These are phyloP conservation scores for Aspergillus arachidicola DNA, from an alignment of 2,329 filamentous ascomycete genomes.

Conservation along the genomic window DNA sequence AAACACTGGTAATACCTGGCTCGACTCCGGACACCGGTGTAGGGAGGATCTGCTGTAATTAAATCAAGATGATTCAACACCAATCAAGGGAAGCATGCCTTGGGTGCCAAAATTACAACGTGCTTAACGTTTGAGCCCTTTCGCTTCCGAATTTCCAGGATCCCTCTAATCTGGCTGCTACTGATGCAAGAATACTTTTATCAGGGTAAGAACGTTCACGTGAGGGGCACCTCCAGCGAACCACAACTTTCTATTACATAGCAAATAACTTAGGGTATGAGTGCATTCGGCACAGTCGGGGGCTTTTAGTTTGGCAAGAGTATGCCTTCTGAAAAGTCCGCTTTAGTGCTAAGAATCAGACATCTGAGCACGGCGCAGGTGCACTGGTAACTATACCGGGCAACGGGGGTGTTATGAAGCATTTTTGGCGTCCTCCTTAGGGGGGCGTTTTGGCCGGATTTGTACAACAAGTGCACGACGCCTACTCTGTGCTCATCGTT, in stretches of 20 bases:
- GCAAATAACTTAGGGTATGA: background rate
- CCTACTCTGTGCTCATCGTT: background rate
- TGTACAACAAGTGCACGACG: background rate
- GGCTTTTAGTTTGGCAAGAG: no score
- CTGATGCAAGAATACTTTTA: background rate
- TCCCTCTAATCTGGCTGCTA: background rate
- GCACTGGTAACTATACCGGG: background rate
- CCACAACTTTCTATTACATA: background rate
- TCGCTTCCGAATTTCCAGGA: background rate
- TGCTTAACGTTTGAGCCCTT: background rate
- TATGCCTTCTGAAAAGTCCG: no score
- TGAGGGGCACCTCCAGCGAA: background rate
- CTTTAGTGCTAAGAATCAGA: background rate
- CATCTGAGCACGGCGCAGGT: background rate
- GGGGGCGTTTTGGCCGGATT: background rate
- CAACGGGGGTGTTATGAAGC: background rate
- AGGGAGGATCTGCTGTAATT: no score
- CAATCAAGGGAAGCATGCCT: no score
- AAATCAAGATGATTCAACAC: no score
- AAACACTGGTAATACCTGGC: background rate
- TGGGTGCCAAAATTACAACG: no score
- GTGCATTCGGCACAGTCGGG: no score
- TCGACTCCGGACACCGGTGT: background rate
- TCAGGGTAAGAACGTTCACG: background rate
- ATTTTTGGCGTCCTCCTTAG: background rate